phyloP scores from a whole-genome alignment of 371 early-diverging fungal genomes.

The Lichtheimia corymbifera region DNA sequence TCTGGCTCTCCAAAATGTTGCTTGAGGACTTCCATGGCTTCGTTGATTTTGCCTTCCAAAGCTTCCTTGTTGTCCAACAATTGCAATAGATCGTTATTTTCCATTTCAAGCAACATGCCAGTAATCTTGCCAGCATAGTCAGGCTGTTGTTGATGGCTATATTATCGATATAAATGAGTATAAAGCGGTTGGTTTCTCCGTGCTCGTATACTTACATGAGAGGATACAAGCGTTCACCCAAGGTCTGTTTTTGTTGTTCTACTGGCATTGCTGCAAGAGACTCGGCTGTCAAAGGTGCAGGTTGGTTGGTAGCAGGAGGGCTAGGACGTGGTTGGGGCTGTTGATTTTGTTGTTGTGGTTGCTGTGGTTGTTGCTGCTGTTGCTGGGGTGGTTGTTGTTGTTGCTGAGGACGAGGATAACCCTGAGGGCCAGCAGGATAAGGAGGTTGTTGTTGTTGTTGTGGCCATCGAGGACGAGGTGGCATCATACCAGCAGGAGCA shows the following conservation, averaged over 20 bases:
- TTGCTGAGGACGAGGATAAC: constrained; percentile 13
- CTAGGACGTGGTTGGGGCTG: constrained; percentile 36
- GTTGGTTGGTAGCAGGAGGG: constrained; percentile 32
- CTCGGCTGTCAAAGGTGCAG: constrained; percentile 71
- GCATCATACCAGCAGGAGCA: constrained; percentile 39
- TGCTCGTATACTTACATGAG: constrained; percentile 43
- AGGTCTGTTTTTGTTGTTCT: constrained; percentile 91
- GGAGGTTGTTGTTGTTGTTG: constrained; percentile 55
- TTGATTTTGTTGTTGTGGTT: constrained; percentile 22
- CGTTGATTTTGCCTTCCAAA: constrained; percentile 74
- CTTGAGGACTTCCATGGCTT: constrained; percentile 90
- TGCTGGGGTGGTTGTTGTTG: constrained; percentile 27
- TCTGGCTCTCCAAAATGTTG: constrained; percentile 51
- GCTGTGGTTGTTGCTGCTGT: constrained; percentile 16
- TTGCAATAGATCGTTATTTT: constrained; percentile 89
- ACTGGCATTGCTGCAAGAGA: constrained; percentile 79
- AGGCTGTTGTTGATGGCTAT: constrained; percentile 55
- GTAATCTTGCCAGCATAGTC: constrained; percentile 95
- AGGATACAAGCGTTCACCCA: constrained; percentile 95
- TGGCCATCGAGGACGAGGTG: constrained; percentile 68
- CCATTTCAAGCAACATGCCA: constrained; percentile 99
- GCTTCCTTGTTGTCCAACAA: constrained; percentile 81
- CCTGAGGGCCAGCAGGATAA: constrained; percentile 51
- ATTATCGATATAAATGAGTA: not conserved
- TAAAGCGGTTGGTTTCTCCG: not conserved